phyloP scores from a whole-genome alignment of 768 basidiomycete species.

The Neoboletus brunneissimus region DNA sequence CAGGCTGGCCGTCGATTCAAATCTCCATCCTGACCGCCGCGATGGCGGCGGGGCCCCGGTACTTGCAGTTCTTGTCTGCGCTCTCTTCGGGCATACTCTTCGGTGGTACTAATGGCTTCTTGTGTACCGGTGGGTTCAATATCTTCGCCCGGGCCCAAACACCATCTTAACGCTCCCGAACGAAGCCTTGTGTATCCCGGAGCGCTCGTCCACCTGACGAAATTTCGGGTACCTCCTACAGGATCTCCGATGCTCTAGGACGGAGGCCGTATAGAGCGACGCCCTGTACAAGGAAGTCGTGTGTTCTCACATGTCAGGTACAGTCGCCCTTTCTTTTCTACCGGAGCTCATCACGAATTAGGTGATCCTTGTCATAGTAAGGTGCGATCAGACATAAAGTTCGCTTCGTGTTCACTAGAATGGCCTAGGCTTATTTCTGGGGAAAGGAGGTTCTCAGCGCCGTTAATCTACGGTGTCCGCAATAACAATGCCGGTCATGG shows the following conservation, averaged over 20 bases:
- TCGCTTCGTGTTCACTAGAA: conserved; percentile 3
- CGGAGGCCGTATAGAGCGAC: conserved; percentile 5
- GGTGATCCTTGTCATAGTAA: neutral
- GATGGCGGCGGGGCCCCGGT: conserved; percentile 28
- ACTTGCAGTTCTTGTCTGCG: conserved; percentile 17
- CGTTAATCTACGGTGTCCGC: conserved; percentile 26
- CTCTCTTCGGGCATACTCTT: conserved; percentile 18
- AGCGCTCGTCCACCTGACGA: conserved; percentile 5
- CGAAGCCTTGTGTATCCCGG: conserved; percentile 1
- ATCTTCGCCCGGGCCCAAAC: conserved; percentile 2
- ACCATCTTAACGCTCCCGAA: conserved; percentile 8
- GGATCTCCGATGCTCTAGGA: conserved; percentile 14
- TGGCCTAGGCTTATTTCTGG: conserved; percentile 8
- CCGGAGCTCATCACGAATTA: conserved; percentile 1
- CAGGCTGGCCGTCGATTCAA: neutral
- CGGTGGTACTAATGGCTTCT: conserved; percentile 16
- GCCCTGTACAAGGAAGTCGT: conserved; percentile 1
- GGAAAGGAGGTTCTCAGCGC: conserved; percentile 4
- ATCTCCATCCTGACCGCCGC: conserved; percentile 26
- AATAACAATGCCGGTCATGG: conserved; percentile 22
- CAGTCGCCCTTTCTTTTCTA: neutral
- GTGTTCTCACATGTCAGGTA: neutral
- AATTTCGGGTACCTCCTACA: conserved; percentile 1
- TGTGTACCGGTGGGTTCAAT: conserved; percentile 6
- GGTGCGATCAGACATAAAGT: conserved; percentile 2